Base-by-base conservation (phyloP, 495 filamentous ascomycete species). In the Immersiella caudata region DNA sequence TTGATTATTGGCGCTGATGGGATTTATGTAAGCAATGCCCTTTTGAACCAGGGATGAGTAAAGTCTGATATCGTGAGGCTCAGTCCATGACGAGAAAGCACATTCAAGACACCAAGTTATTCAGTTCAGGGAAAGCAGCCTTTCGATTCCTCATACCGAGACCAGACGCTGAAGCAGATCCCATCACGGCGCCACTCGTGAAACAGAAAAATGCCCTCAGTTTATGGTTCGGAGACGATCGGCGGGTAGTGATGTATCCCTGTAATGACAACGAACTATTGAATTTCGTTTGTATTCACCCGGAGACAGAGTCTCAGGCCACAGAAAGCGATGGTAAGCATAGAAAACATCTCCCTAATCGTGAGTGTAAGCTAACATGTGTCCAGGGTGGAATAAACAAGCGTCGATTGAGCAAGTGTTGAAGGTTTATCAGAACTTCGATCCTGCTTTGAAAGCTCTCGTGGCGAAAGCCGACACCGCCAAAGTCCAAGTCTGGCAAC, bases 281-380 rank as follows among this genome's bases (percentile, higher is more conserved):
- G 35, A 89, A 90, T 68, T 85, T 89, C 64, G 86, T 88, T 12
- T 85, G 82, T 50, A 83, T 89, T 27, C 85, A 89, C 70, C 85
- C 87, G 0, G 85, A 85, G 27, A 62, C 61, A 0, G 69, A 82
- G 68, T 80, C 80, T 0, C 65, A 78, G 0, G 64, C 62, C 12
- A 67, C 67, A 1, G 55, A 36, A 26, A 40, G 50, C 20, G 74
- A 76, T 40, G 74, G 74, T 76, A 60, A 67, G 70, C 33, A 11
- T 18, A 8, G 29, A 33, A 33, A n/a, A n/a, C n/a, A n/a, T n/a
- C n/a, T n/a, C n/a, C n/a, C n/a, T n/a, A n/a, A n/a, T n/a, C n/a
- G n/a, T 33, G 29, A 33, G 3, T 8, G 29, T 4, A 33, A 8
- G 22, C 52, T 55, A 14, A 55, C n/a, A 2, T 11, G 8, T 12